phyloP scores from a whole-genome alignment of 2,329 filamentous ascomycete species.

The Aspergillus carbonarius region DNA sequence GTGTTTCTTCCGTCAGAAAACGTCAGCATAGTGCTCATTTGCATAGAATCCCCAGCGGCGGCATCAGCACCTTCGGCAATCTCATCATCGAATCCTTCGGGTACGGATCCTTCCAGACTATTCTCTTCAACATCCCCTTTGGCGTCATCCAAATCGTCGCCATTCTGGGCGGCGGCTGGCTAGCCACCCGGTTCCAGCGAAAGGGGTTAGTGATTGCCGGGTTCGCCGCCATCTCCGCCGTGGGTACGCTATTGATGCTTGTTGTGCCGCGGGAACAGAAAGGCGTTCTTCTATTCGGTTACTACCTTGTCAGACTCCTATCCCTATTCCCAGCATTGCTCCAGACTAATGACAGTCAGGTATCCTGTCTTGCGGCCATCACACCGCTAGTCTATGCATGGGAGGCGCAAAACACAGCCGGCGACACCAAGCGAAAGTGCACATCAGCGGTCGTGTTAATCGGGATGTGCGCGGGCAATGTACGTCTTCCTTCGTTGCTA shows the following conservation, averaged over 20 bases:
- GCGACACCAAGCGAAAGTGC: conserved; percentile 40
- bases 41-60: conserved; percentile 38
- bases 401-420: conserved; percentile 39
- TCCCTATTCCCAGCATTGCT: neutral
- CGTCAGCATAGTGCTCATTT: neutral
- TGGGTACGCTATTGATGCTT: conserved; percentile 51
- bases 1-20: neutral
- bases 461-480: conserved; percentile 39
- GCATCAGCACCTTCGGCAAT: conserved; percentile 41
- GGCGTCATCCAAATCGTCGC: conserved; percentile 39
- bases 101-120: conserved; percentile 40
- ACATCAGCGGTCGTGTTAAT: conserved; percentile 37
- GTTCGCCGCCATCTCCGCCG: conserved; percentile 38
- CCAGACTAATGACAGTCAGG: conserved; percentile 6
- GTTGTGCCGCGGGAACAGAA: conserved; percentile 49
- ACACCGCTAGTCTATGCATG: conserved; percentile 39
- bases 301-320: conserved; percentile 46
- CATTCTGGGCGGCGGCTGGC: conserved; percentile 38
- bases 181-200: conserved; percentile 43
- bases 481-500: neutral
- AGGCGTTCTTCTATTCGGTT: conserved; percentile 52
- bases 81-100: conserved; percentile 46
- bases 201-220: conserved; percentile 48
- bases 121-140: conserved; percentile 45
- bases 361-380: conserved; percentile 34